Evolutionary conservation across 2,329 filamentous ascomycete genomes (phyloP), one percentile per base, ranked within the genome.

Genomic region (Lasiodiplodia gonubiensis): DNA sequence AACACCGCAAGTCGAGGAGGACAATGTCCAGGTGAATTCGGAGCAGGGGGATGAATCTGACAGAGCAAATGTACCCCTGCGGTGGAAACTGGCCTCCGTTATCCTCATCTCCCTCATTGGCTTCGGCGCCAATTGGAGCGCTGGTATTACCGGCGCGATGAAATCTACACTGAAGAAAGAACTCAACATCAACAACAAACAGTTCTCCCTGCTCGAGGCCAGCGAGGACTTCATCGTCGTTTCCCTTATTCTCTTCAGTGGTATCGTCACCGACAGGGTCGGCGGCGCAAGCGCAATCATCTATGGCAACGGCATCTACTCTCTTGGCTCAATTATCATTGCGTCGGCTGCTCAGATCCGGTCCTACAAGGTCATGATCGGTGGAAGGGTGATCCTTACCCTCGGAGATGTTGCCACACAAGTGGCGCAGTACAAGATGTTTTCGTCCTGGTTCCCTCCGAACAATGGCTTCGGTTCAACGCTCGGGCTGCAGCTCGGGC

Each of bases 371-470:
- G 85, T 89, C 73, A 89, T 89, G 86, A 83, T 89, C 42, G 81
- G 80, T n/a, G 87, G 86, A 1, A 76, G 83, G 39, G 78, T 89
- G 1, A 75, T 89, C 10, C 80, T 85, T 27, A 82, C 86, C 0
- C 75, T 89, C 0, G 87, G 87, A 18, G 87, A 89, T 68, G 86
- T 89, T 21, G 85, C 87, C 0, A 89, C 88, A 0, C 87, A 89
- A 70, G 82, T 89, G 27, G 88, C 88, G 0, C 86, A 89, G 72
- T 89, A 89, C 74, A 88, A 89, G 69, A 84, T 89, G 68, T 89
- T 89, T 70, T 88, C 85, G 0, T 87, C 86, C 0, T 89, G 87
- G 87, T 89, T 89, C 69, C 81, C 87, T 0, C 88, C 87, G 0
- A 86, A 81, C 6, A 25, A 48, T 18, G 87, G 87, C 1, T 89